These are phyloP conservation scores for Torrubiella hemipterigena DNA, from an alignment of 2,329 filamentous ascomycete genomes.

Conservation along the genomic window DNA sequence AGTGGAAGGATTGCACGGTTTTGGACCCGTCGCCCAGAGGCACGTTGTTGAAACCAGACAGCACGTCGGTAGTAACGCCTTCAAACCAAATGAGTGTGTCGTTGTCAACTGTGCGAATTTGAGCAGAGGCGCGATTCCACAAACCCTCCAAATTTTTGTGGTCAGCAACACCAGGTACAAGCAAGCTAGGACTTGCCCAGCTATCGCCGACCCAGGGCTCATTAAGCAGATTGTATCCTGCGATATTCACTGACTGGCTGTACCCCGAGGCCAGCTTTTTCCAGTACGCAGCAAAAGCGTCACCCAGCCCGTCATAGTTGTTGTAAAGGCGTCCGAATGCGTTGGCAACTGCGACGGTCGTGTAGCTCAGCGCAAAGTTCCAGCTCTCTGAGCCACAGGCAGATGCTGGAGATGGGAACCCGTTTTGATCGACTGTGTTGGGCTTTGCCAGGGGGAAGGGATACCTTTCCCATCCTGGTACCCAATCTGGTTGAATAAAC, in stretches of 20 bases:
- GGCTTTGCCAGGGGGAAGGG: slow-evolving; percentile 8
- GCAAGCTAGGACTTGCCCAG: slow-evolving; percentile 7
- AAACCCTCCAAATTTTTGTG: slow-evolving; percentile 7
- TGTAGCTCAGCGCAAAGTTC: slow-evolving; percentile 9
- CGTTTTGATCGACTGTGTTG: slow-evolving; percentile 7
- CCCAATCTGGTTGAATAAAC: slow-evolving; percentile 10
- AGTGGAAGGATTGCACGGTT: slow-evolving; percentile 10
- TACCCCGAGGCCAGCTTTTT: slow-evolving; percentile 8
- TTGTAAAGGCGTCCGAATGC: slow-evolving; percentile 10
- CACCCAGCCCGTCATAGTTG: slow-evolving; percentile 9
- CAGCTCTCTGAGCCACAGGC: slow-evolving; percentile 8
- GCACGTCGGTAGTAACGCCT: slow-evolving; percentile 8
- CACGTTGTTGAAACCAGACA: slow-evolving; percentile 10
- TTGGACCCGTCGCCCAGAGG: slow-evolving; percentile 9
- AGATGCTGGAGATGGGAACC: slow-evolving; percentile 8
- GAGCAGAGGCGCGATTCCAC: slow-evolving; percentile 9
- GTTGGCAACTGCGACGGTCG: slow-evolving; percentile 7
- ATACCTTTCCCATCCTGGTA: slow-evolving; percentile 5
- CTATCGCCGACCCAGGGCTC: slow-evolving; percentile 10
- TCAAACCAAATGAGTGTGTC: slow-evolving; percentile 11
- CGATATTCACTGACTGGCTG: slow-evolving; percentile 6
- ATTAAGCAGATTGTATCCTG: slow-evolving; percentile 10
- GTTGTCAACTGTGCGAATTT: slow-evolving; percentile 9
- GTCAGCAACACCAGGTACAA: slow-evolving; percentile 9
- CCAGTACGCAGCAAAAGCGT: slow-evolving; percentile 10